phyloP scores from a whole-genome alignment of 768 basidiomycete species.

The Xerocomellus amylosporus region DNA sequence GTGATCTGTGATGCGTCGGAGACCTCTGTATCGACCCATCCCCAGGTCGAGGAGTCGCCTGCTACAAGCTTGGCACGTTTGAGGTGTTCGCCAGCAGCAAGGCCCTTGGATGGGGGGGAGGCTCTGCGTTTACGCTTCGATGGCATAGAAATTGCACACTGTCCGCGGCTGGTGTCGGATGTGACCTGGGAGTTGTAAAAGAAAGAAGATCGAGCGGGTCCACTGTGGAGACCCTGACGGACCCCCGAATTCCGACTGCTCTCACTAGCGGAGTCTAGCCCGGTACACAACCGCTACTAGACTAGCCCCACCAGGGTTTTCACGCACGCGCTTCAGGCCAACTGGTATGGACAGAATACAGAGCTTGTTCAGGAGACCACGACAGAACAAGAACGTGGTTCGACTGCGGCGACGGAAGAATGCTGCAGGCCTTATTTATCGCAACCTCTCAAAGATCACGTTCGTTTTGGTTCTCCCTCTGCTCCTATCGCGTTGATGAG shows the following conservation, averaged over 20 bases:
- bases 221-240: slow-evolving; percentile 17
- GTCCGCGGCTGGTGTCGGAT: neutral
- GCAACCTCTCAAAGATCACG: slow-evolving; percentile 32
- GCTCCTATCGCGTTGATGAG: neutral
- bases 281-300: neutral
- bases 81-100: slow-evolving; percentile 59
- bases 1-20: slow-evolving; percentile 57
- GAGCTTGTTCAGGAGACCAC: slow-evolving; percentile 16
- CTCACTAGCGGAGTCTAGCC: slow-evolving; percentile 5
- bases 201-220: slow-evolving; percentile 11
- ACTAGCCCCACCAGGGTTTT: too few relatives aligned
- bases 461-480: slow-evolving; percentile 10
- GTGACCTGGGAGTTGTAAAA: slow-evolving; percentile 5
- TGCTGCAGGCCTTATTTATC: slow-evolving; percentile 33
- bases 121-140: slow-evolving; percentile 57
- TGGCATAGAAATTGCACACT: slow-evolving; percentile 40
- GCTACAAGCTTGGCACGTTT: slow-evolving; percentile 54
- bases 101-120: slow-evolving; percentile 47
- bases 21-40: slow-evolving; percentile 75
- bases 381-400: slow-evolving; percentile 33
- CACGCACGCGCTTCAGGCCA: neutral
- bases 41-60: slow-evolving; percentile 57
- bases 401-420: slow-evolving; percentile 48
- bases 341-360: slow-evolving; percentile 25
- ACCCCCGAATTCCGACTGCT: slow-evolving; percentile 25